Conservation (phyloP, 805 yeast genomes). For the Jamesozyma rosinii region DNA sequence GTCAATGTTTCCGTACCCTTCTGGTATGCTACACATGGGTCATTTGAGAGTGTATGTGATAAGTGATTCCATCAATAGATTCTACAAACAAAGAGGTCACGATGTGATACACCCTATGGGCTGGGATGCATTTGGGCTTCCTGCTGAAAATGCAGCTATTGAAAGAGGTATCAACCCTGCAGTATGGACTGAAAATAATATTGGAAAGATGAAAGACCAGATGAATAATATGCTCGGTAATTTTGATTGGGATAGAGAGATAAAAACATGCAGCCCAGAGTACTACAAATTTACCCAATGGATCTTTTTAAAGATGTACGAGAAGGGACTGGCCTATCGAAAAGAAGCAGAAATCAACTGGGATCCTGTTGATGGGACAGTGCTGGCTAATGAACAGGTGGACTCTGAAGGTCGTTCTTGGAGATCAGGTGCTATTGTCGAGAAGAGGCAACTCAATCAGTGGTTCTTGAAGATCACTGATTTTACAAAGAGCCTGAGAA, state of each 20-base stretch:
- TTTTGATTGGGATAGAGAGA: slow-evolving; percentile 89
- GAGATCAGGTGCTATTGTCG: slow-evolving; percentile 95
- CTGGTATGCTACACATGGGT: slow-evolving; percentile 88
- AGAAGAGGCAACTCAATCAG: slow-evolving; percentile 69
- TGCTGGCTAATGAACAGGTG: slow-evolving; percentile 92
- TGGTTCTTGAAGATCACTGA: slow-evolving; percentile 91
- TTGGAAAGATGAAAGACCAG: slow-evolving; percentile 78
- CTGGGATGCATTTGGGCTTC: slow-evolving; percentile 98
- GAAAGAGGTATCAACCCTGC: slow-evolving; percentile 73
- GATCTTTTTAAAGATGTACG: slow-evolving; percentile 62
- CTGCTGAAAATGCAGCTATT: slow-evolving; percentile 97
- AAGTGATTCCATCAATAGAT: slow-evolving; percentile 75
- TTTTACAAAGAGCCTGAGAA: slow-evolving; percentile 57
- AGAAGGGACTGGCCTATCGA: slow-evolving; percentile 77
- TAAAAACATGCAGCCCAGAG: slow-evolving; percentile 76
- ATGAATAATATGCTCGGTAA: slow-evolving; percentile 69
- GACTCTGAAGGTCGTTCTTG: slow-evolving; percentile 85
- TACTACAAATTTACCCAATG: slow-evolving; percentile 91
- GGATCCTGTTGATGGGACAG: slow-evolving; percentile 96
- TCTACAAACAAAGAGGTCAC: slow-evolving; percentile 63
- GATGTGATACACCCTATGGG: slow-evolving; percentile 94
- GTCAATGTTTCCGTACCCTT: slow-evolving; percentile 94
- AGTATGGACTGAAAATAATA: slow-evolving; percentile 74
- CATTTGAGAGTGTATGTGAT: slow-evolving; percentile 90
- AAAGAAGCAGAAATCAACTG: slow-evolving; percentile 86